phyloP scores from a whole-genome alignment of 1,139 yeast species.

The Candida tropicalis region DNA sequence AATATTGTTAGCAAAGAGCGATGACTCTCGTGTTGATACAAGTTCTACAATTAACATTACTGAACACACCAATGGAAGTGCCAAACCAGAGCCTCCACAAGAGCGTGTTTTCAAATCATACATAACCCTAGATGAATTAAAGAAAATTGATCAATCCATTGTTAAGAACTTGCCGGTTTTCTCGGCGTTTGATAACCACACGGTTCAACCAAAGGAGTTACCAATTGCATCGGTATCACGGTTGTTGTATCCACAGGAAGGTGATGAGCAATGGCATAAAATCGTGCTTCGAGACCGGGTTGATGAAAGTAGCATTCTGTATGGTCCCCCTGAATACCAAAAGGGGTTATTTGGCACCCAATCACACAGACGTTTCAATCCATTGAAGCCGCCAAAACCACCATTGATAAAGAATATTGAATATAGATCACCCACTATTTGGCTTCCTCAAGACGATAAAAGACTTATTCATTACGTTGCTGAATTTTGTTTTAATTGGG shows the following conservation, averaged over 20 bases:
- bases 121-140: conserved; percentile 53
- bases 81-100: background rate
- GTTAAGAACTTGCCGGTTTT: conserved; percentile 57
- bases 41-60: background rate
- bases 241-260: conserved; percentile 61
- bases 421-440: conserved; percentile 84
- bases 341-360: conserved; percentile 63
- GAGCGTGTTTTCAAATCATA: conserved; percentile 48
- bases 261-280: conserved; percentile 65
- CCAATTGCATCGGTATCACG: conserved; percentile 41
- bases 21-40: background rate
- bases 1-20: conserved; percentile 1
- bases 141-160: conserved; percentile 56
- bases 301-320: conserved; percentile 15
- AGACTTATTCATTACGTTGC: conserved; percentile 78
- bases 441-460: conserved; percentile 95
- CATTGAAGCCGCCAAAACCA: conserved; percentile 82
- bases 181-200: conserved; percentile 46
- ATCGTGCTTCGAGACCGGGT: conserved; percentile 54
- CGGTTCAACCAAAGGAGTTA: conserved; percentile 19
- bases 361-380: conserved; percentile 60
- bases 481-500: conserved; percentile 93
- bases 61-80: conserved; percentile 1
- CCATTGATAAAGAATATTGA: conserved; percentile 80
- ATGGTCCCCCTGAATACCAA: conserved; percentile 46